A percentile compares a stretch with the other conserved stretches of the same genome.
Conservation (phyloP, 495 filamentous ascomycete genomes). For the Apiosordaria backusii region DNA sequence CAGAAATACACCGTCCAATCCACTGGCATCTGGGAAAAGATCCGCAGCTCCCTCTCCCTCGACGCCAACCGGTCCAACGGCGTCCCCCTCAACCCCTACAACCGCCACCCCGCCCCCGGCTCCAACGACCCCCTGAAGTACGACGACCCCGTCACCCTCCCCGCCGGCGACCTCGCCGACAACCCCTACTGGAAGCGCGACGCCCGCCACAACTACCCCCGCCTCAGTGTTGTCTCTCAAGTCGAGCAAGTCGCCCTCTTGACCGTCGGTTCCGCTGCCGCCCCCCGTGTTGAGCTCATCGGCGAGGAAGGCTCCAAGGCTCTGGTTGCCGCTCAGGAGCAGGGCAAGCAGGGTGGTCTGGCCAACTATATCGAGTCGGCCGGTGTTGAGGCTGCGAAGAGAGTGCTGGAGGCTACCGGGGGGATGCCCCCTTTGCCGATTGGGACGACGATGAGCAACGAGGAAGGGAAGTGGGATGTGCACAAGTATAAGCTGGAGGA, state of each 20-base stretch:
- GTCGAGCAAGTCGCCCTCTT: conserved; percentile 81
- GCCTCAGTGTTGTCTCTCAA: conserved; percentile 73
- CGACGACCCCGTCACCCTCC: conserved; percentile 84
- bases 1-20: conserved; percentile 99
- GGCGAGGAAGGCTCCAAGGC: conserved; percentile 81
- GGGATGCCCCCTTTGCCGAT: conserved; percentile 82
- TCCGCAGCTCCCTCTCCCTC: conserved; percentile 73
- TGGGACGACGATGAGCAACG: conserved; percentile 46
- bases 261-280: conserved; percentile 75
- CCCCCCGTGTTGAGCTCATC: conserved; percentile 75
- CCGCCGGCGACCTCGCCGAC: conserved; percentile 92
- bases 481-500: conserved; percentile 53
- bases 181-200: conserved; percentile 99
- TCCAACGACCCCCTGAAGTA: conserved; percentile 70
- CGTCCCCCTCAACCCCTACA: conserved; percentile 88
- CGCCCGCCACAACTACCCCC: conserved; percentile 78
- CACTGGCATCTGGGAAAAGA: conserved; percentile 78
- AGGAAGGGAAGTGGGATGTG: conserved; percentile 45
- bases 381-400: conserved; percentile 55
- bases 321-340: conserved; percentile 73
- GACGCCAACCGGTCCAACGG: conserved; percentile 89
- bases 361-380: conserved; percentile 67
- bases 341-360: conserved; percentile 65
- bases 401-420: conserved; percentile 58
- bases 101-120: conserved; percentile 83